Evolutionary conservation across 1,139 yeast genomes (phyloP).

Genomic region (Blastobotrys petasosporus): DNA sequence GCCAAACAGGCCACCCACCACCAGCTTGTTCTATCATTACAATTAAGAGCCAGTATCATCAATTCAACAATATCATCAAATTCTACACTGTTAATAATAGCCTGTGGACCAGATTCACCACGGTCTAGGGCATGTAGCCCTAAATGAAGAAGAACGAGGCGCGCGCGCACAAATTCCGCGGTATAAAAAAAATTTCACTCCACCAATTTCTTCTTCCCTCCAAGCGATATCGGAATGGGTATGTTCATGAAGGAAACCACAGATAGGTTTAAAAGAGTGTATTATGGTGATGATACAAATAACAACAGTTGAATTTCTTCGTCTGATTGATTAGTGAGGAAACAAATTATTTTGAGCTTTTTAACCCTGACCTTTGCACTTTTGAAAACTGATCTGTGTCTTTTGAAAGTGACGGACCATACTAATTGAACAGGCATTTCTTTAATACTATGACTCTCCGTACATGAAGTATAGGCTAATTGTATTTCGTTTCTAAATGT

Average conservation of each 20-base stretch:
- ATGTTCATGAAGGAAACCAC: background rate
- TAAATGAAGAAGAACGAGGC: background rate
- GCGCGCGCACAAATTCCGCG: background rate
- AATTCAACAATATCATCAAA: too few species aligned
- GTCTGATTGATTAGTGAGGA: conserved; percentile 33
- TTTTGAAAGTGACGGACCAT: background rate
- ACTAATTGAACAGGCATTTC: too few species aligned
- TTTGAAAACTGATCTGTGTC: background rate
- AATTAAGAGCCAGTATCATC: too few species aligned
- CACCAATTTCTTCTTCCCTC: background rate
- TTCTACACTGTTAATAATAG: too few species aligned
- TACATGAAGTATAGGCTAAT: too few species aligned
- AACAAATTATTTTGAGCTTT: conserved; percentile 32
- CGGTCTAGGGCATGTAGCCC: too few species aligned
- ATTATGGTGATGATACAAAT: conserved; percentile 12
- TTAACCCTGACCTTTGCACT: conserved; percentile 34
- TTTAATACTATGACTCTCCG: too few species aligned
- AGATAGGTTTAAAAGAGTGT: background rate
- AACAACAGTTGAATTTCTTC: conserved; percentile 33
- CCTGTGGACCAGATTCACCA: too few species aligned
- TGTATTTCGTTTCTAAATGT: too few species aligned
- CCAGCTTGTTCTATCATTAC: too few species aligned
- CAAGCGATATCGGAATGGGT: background rate
- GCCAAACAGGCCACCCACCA: too few species aligned
- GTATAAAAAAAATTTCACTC: conserved; percentile 1